Conservation (phyloP, 352 stramenopile genomes). For the Phytophthora aleatoria region DNA sequence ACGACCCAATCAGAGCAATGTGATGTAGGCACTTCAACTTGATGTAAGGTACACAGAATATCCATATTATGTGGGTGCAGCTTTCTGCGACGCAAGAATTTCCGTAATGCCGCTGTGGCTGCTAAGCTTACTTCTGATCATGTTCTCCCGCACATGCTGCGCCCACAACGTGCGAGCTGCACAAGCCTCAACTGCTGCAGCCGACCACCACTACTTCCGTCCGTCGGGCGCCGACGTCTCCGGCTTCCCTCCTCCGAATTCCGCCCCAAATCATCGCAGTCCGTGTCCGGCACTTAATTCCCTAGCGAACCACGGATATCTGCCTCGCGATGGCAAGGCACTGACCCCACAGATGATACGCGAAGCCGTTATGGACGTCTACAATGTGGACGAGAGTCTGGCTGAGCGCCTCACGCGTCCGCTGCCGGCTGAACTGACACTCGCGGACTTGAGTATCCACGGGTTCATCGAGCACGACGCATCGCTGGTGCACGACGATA, state of each 20-base stretch:
- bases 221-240: conserved; percentile 43
- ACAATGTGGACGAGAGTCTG: conserved; percentile 48
- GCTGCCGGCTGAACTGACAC: conserved; percentile 47
- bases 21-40: conserved; percentile 5
- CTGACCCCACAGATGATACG: conserved; percentile 48
- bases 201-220: conserved; percentile 48
- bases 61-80: conserved; percentile 10
- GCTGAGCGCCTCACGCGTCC: conserved; percentile 35
- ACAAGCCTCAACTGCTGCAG: not conserved
- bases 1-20: not conserved
- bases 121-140: conserved; percentile 9
- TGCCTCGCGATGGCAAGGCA: conserved; percentile 63
- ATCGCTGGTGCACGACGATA: conserved; percentile 72
- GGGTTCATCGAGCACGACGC: conserved; percentile 63
- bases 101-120: conserved; percentile 2
- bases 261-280: conserved; percentile 48
- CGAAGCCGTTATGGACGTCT: conserved; percentile 48
- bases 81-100: not conserved
- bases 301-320: conserved; percentile 72
- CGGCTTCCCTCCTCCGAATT: conserved; percentile 47
- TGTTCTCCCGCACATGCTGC: conserved; percentile 12
- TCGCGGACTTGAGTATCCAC: conserved; percentile 64
- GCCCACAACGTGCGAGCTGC: conserved; percentile 8
- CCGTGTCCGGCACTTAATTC: conserved; percentile 74
- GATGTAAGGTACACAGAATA: not conserved